These are phyloP conservation scores for Arthrobotrys entomopaga DNA, from an alignment of 2,329 filamentous ascomycete genomes.

Conservation along the genomic window DNA sequence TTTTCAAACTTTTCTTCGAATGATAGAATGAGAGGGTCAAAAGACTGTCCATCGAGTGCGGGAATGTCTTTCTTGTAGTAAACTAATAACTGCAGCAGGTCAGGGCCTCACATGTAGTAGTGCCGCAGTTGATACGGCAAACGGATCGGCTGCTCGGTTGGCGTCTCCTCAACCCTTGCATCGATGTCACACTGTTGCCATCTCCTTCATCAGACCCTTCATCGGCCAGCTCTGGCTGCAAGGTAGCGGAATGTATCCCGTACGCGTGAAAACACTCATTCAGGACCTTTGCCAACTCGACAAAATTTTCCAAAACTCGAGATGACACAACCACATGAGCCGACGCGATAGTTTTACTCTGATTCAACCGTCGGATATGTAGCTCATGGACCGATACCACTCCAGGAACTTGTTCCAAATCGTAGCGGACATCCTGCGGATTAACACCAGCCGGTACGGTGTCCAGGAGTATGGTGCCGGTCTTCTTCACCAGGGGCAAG, in stretches of 20 bases:
- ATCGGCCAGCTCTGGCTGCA: conserved; percentile 72
- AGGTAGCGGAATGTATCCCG: conserved; percentile 75
- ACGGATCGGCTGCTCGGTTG: conserved; percentile 53
- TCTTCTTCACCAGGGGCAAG: conserved; percentile 71
- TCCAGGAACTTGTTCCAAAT: conserved; percentile 75
- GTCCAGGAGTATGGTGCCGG: conserved; percentile 74
- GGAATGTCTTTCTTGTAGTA: no score
- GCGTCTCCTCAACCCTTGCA: conserved; percentile 57
- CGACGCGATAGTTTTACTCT: conserved; percentile 75
- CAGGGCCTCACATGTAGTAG: conserved; percentile 42
- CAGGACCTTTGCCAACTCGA: conserved; percentile 70
- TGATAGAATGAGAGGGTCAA: background rate
- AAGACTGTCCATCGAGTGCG: no score
- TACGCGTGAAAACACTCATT: conserved; percentile 77
- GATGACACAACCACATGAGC: conserved; percentile 74
- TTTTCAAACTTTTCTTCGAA: background rate
- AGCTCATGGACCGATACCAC: conserved; percentile 76
- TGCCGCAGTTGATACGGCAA: conserved; percentile 46
- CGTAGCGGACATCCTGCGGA: conserved; percentile 72
- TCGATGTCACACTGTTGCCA: conserved; percentile 37
- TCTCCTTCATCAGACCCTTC: conserved; percentile 41
- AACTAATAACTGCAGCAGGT: conserved; percentile 45
- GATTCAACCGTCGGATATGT: conserved; percentile 78
- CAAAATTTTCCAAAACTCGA: conserved; percentile 69
- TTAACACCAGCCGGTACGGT: conserved; percentile 72